Base-by-base conservation (phyloP, 2,329 filamentous ascomycete genomes). In the Aschersonia sp. region DNA sequence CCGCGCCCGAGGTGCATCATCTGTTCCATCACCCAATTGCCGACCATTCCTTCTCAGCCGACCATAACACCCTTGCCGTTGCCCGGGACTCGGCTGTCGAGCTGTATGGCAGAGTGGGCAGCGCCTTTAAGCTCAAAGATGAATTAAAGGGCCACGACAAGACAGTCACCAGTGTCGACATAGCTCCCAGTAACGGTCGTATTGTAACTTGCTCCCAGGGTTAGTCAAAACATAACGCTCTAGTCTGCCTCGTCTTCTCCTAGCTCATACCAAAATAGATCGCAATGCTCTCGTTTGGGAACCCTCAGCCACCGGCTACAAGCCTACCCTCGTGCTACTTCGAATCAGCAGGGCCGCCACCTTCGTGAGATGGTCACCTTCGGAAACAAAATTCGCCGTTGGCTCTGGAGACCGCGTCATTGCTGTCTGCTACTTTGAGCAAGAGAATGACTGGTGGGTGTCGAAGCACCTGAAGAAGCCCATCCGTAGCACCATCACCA, bases 381-480 rank as follows among this genome's bases (percentile, higher is more conserved):
- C 85, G 29, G 92, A 98, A 74, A 85, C 82, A 64, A 98, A 98
- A 69, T 98, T 98, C 65, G 92, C 92, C 47, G 92, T 97, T 30
- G 92, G 92, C 51, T 96, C 89, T 31, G 92, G 92, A 52, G 92
- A 95, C 57, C 83, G 92, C 53, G 85, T 95, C 54, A 95, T 98
- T 59, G 89, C 92, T 41, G 78, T 97, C 57, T 98, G 92, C 75
- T 97, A 97, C 72, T 98, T 98, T 58, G 92, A 98, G 63, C 87
- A 95, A 65, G 92, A 98, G 68, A 96, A 98, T 68, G 89, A 98
- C 72, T 98, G 92, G 92, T 98, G 92, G 92, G 91, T 98, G 42
- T 96, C 89, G 40, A 98, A 98, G 75, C 92, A 98, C 69, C 71
- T 98, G 61, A 97, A 97, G 80, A 98, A 97, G 77, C 92, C 92